Percentiles rank a stretch among this genome's conserved stretches.
phyloP scores from a whole-genome alignment of 2,329 filamentous ascomycete genomes.

The Aspergillus sojae region DNA sequence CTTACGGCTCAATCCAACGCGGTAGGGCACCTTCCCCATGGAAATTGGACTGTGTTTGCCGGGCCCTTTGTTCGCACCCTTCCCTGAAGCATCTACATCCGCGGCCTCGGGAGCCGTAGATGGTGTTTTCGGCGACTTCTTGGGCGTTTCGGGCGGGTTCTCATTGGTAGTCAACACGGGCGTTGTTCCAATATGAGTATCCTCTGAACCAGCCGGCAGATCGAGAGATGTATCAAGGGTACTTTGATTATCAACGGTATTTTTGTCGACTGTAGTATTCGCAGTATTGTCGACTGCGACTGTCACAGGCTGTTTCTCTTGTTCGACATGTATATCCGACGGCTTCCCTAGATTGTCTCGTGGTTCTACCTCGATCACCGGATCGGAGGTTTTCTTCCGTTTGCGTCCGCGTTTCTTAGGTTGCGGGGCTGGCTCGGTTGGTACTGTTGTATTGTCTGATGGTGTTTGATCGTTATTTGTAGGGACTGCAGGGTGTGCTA shows the following conservation, averaged over 20 bases:
- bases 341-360: conserved; percentile 14
- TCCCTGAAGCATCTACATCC: background rate
- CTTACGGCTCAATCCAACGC: conserved; percentile 53
- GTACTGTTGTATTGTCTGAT: background rate
- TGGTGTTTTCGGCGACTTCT: conserved; percentile 15
- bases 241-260: background rate
- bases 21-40: conserved; percentile 43
- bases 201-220: background rate
- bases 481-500: background rate
- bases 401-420: conserved; percentile 50
- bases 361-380: conserved; percentile 19
- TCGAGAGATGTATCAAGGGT: background rate
- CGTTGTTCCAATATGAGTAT: background rate
- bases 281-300: background rate
- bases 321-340: background rate
- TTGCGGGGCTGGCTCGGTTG: conserved; percentile 15
- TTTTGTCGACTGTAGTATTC: background rate
- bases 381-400: conserved; percentile 39
- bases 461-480: background rate
- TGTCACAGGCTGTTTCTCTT: background rate
- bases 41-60: conserved; percentile 46
- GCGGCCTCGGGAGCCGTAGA: background rate
- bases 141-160: conserved; percentile 17
- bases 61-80: conserved; percentile 25
- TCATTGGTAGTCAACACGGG: background rate